Conservation (phyloP, 2,329 filamentous ascomycete species). For the Cladosporium velox region DNA sequence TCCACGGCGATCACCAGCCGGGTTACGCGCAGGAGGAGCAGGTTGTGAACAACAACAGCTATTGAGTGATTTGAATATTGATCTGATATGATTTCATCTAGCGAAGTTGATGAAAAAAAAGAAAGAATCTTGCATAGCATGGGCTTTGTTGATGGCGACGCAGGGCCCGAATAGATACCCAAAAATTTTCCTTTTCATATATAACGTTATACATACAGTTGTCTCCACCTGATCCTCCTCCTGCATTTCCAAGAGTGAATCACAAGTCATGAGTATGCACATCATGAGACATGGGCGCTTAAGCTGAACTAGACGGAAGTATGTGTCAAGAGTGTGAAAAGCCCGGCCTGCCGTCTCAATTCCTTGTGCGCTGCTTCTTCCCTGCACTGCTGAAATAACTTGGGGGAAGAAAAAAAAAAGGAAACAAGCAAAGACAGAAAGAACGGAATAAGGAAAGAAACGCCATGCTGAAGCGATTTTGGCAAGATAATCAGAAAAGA, state of each 20-base stretch:
- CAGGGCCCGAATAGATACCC: neutral
- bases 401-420: too few relatives aligned
- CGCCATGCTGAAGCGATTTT: neutral
- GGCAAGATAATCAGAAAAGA: too few relatives aligned
- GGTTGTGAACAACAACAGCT: neutral
- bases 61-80: neutral
- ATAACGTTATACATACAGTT: neutral
- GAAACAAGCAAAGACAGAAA: neutral
- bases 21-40: neutral
- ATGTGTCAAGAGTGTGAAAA: neutral
- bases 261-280: neutral
- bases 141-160: neutral
- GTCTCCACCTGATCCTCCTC: neutral
- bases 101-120: neutral
- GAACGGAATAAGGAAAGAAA: neutral
- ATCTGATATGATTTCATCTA: neutral
- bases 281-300: neutral
- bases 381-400: neutral
- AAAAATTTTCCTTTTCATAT: neutral
- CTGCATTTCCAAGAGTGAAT: neutral
- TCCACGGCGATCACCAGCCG: slow-evolving; percentile 5
- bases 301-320: neutral
- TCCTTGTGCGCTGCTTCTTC: neutral
- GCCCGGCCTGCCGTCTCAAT: neutral
- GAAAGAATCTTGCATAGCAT: neutral